A percentile compares a stretch with the other conserved stretches of the same genome.
phyloP scores from a whole-genome alignment of 495 filamentous ascomycete genomes.

The Neurospora tetrasperma region DNA sequence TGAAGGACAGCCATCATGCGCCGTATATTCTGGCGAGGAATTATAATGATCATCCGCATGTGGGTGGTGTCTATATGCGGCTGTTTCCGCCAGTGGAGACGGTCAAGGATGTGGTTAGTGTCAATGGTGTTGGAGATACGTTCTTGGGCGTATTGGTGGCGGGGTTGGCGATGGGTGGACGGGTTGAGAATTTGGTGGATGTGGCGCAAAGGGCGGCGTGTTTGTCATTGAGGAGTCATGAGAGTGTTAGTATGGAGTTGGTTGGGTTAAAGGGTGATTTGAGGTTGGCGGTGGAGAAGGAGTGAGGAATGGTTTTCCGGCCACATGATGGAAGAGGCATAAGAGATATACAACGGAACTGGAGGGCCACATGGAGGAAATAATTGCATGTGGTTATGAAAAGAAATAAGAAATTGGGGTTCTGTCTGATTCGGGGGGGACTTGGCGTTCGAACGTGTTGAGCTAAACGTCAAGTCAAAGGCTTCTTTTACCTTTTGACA shows the following conservation, averaged over 20 bases:
- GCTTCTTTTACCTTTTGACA: background rate
- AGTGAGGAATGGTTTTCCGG: background rate
- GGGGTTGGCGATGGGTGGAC: constrained; percentile 42
- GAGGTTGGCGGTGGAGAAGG: constrained; percentile 7
- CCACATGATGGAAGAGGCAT: background rate
- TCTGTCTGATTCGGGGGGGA: background rate
- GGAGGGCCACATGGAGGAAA: background rate
- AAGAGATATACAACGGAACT: background rate
- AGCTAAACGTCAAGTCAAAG: background rate
- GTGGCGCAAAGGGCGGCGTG: constrained; percentile 68
- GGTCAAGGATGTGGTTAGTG: constrained; percentile 67
- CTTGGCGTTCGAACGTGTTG: background rate
- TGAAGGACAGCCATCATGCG: constrained; percentile 49
- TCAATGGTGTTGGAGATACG: constrained; percentile 93
- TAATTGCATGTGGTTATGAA: background rate
- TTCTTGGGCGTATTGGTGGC: constrained; percentile 74
- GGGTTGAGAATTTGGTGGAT: constrained; percentile 38
- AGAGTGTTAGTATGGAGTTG: constrained; percentile 53
- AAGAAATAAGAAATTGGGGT: background rate
- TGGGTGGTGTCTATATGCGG: constrained; percentile 80
- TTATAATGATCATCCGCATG: constrained; percentile 35
- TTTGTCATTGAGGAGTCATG: constrained; percentile 59
- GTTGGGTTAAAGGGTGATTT: constrained; percentile 27
- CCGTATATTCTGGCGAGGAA: constrained; percentile 58
- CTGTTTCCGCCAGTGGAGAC: constrained; percentile 58